A percentile compares a stretch with the other conserved stretches of the same genome.
Conservation (phyloP, 1,284 basidiomycete species). For the Violaceomyces palustris region DNA sequence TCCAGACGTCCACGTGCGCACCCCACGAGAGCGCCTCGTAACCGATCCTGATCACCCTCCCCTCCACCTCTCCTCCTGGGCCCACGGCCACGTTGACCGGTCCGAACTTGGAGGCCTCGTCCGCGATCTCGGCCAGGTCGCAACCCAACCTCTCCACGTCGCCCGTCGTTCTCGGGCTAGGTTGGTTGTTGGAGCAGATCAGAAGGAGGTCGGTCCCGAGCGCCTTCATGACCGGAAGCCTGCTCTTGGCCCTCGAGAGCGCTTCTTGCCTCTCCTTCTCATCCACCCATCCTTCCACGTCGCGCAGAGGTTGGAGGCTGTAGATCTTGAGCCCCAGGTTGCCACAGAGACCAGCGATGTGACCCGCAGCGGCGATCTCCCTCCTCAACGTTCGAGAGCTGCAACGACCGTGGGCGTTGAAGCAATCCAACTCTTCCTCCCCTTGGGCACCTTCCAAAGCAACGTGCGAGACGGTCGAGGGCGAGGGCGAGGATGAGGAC, state of each 20-base stretch:
- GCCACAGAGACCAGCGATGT: constrained; percentile 34
- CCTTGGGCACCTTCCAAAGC: too few relatives aligned
- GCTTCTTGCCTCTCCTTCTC: constrained; percentile 15
- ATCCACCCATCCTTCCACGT: constrained; percentile 49
- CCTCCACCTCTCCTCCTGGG: constrained; percentile 2
- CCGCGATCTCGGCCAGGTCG: constrained; percentile 38
- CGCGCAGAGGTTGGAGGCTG: constrained; percentile 53
- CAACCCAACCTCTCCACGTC: constrained; percentile 31
- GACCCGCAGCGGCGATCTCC: constrained; percentile 41
- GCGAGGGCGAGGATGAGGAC: constrained; percentile 57
- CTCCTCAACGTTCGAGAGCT: constrained; percentile 13
- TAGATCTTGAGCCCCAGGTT: constrained; percentile 41
- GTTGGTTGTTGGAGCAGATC: constrained; percentile 42
- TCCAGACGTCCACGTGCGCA: constrained; percentile 45
- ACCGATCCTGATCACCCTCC: constrained; percentile 34
- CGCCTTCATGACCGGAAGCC: constrained; percentile 38
- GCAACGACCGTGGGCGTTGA: constrained; percentile 30
- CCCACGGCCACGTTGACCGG: constrained; percentile 1
- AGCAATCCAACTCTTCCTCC: too few relatives aligned
- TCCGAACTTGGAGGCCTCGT: constrained; percentile 18
- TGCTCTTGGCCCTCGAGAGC: constrained; percentile 10
- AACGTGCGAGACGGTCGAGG: constrained; percentile 13
- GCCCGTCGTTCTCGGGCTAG: constrained; percentile 32
- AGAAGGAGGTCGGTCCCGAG: constrained; percentile 40
- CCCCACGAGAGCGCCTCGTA: constrained; percentile 47